Evolutionary conservation across 192 early-diverging fungal genomes (phyloP), one percentile per base, ranked within the genome.

Genomic region (Backusella circina): DNA sequence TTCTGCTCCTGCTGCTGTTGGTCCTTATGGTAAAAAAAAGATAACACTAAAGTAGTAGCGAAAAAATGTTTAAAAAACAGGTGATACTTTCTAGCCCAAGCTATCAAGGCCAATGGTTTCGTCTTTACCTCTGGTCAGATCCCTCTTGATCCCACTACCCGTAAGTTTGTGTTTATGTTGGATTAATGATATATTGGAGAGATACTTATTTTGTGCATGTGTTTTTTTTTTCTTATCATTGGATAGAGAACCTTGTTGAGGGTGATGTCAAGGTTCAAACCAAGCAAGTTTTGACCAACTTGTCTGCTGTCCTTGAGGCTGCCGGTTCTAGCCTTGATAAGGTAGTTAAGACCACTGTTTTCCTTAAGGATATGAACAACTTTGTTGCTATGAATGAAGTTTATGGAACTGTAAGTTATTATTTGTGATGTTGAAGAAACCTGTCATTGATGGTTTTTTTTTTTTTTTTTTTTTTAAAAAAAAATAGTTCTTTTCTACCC

Each of bases 301-400:
- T 98, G 69, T 78, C 86, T 74, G 93, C 91, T 1, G 94, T 99
- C 65, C 87, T 99, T 35, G 87, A 92, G 79, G 94, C 90, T 12
- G 87, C 93, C 38, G 88, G 93, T 70, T 91, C 94, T 72, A 88
- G 87, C 41, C 88, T 98, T 35, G 87, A 93, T 50, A 90, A 93
- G 72, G 93, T 98, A 16, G 91, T 98, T 82, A 99, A 99, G 89
- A 97, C 96, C 28, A 98, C 96, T 21, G 96, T 97, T 64, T 99
- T 98, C 82, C 77, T 99, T 39, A 93, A 95, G 84, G 89, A 90
- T 78, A 94, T 94, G 88, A 93, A 94, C 81, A 93, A 97, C 84
- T 99, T 97, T 88, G 89, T 78, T 15, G 84, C 82, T 23, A 94
- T 99, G 89, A 99, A 99, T 83, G 92, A 94, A 77, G 86, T 94